Evolutionary conservation across 768 basidiomycete genomes (phyloP).

Genomic region (Tricholoma terreum): DNA sequence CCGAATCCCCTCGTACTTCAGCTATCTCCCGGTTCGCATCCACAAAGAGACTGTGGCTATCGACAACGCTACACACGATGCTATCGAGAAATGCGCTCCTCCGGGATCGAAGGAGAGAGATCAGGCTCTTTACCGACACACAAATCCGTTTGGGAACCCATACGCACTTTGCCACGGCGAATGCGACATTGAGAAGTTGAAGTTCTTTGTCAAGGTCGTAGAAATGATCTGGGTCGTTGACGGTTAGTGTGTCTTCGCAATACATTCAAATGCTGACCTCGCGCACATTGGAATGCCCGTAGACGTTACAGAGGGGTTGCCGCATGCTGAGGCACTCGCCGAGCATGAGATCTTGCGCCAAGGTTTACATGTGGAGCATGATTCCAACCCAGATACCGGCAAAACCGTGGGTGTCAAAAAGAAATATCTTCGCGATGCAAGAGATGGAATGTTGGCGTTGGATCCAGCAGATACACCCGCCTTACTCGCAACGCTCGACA

Average conservation of each 20-base stretch:
- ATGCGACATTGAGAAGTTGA: constrained; percentile 17
- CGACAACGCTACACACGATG: constrained; percentile 9
- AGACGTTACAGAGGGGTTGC: constrained; percentile 22
- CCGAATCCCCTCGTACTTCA: constrained; percentile 12
- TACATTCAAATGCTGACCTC: not conserved
- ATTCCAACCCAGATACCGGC: constrained; percentile 12
- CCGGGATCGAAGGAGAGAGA: constrained; percentile 12
- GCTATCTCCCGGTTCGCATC: constrained; percentile 14
- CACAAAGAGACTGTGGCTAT: constrained; percentile 14
- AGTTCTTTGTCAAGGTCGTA: constrained; percentile 16
- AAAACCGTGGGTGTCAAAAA: constrained; percentile 13
- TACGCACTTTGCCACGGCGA: constrained; percentile 17
- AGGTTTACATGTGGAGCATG: constrained; percentile 9
- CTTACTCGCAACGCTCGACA: constrained; percentile 8
- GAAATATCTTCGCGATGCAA: constrained; percentile 9
- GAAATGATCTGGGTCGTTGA: constrained; percentile 24
- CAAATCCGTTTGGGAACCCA: constrained; percentile 15
- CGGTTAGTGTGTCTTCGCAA: constrained; percentile 14
- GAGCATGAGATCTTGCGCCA: constrained; percentile 16
- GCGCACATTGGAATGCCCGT: no score
- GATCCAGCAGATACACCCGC: constrained; percentile 10
- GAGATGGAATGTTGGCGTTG: constrained; percentile 13
- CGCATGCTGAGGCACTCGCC: constrained; percentile 12
- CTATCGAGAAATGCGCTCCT: constrained; percentile 8
- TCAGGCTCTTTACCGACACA: constrained; percentile 16